Conservation (phyloP, 2,329 filamentous ascomycete species). For the Pseudocercospora fijiensis region DNA sequence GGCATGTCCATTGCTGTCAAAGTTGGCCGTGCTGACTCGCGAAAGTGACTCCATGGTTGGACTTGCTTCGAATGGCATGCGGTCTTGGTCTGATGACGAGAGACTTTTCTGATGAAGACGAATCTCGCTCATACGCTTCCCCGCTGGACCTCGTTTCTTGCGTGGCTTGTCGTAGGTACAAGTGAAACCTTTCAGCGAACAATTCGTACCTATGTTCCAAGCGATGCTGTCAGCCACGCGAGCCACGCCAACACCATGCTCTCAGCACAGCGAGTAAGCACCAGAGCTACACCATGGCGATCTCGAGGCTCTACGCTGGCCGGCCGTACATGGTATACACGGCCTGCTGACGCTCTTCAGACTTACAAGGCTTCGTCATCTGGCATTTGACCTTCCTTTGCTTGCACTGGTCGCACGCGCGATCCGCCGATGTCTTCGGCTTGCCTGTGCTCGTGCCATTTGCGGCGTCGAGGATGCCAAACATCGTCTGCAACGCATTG, state of each 20-base stretch:
- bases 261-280: no score
- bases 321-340: no score
- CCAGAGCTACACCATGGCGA: no score
- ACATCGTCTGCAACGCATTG: conserved; percentile 23
- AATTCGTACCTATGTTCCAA: conserved; percentile 39
- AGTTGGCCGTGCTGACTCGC: conserved; percentile 4
- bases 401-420: conserved; percentile 48
- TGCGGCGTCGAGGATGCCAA: conserved; percentile 28
- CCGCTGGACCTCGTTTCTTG: conserved; percentile 43
- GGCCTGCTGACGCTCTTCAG: not conserved
- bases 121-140: conserved; percentile 43
- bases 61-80: not conserved
- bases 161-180: conserved; percentile 46
- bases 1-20: conserved; percentile 13
- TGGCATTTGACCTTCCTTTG: conserved; percentile 44
- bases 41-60: not conserved
- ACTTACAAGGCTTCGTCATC: conserved; percentile 27
- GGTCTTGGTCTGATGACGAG: conserved; percentile 3
- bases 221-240: not conserved
- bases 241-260: no score
- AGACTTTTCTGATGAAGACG: conserved; percentile 36
- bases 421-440: conserved; percentile 25
- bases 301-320: no score
- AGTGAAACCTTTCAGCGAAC: conserved; percentile 41
- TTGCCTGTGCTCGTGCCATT: conserved; percentile 17